phyloP scores from a whole-genome alignment of 2,329 filamentous ascomycete genomes.

The Rugonectria rugulosa region DNA sequence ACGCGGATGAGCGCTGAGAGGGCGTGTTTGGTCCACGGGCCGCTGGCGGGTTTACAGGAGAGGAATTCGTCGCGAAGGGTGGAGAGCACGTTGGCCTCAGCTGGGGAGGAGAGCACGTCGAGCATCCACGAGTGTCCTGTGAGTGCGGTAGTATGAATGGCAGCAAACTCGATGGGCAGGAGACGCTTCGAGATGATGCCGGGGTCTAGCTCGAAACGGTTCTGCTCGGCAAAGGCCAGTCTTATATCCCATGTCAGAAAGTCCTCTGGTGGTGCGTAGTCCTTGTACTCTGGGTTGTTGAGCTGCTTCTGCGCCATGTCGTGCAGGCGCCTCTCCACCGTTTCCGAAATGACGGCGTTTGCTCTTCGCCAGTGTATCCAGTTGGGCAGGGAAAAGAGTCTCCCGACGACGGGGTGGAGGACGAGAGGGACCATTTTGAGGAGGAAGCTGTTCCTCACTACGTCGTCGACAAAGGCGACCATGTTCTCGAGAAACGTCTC shows the following conservation, averaged over 20 bases:
- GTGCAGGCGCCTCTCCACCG: conserved; percentile 58
- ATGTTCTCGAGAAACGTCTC: conserved; percentile 55
- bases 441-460: conserved; percentile 54
- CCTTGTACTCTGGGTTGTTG: conserved; percentile 49
- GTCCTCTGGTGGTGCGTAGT: conserved; percentile 59
- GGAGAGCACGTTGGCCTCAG: conserved; percentile 45
- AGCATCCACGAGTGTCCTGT: conserved; percentile 57
- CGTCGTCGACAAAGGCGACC: conserved; percentile 57
- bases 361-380: conserved; percentile 55
- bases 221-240: conserved; percentile 55
- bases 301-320: conserved; percentile 52
- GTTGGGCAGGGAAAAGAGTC: conserved; percentile 53
- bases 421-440: conserved; percentile 56
- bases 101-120: conserved; percentile 53
- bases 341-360: conserved; percentile 51
- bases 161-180: conserved; percentile 64
- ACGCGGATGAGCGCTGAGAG: conserved; percentile 53
- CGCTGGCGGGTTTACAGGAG: conserved; percentile 35
- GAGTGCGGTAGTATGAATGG: conserved; percentile 65
- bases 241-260: conserved; percentile 66
- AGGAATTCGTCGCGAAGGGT: conserved; percentile 53
- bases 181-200: conserved; percentile 58
- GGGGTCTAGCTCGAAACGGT: conserved; percentile 53
- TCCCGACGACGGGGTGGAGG: conserved; percentile 58
- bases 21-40: conserved; percentile 55